phyloP scores from a whole-genome alignment of 2,329 filamentous ascomycete genomes.

The Trichoderma sp. region DNA sequence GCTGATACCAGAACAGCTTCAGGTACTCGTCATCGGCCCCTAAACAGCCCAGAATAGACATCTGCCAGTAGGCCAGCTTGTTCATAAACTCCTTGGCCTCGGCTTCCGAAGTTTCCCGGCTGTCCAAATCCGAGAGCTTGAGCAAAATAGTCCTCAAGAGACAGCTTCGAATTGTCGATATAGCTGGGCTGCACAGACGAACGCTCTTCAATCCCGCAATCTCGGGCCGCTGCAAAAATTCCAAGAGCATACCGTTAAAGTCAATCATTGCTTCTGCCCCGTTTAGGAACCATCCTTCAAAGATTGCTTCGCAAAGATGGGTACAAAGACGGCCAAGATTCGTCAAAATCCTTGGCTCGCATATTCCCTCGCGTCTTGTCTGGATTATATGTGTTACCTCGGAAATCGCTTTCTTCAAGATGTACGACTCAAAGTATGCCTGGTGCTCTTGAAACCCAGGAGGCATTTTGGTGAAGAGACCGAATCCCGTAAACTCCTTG shows the following conservation, averaged over 20 bases:
- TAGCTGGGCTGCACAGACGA: slow-evolving; percentile 82
- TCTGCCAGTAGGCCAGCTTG: slow-evolving; percentile 94
- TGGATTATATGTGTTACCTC: slow-evolving; percentile 69
- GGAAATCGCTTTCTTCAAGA: slow-evolving; percentile 72
- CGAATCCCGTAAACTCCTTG: slow-evolving; percentile 88
- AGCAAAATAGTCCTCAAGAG: slow-evolving; percentile 79
- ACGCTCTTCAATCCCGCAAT: slow-evolving; percentile 80
- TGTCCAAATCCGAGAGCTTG: slow-evolving; percentile 78
- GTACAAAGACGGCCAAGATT: slow-evolving; percentile 79
- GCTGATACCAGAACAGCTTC: slow-evolving; percentile 83
- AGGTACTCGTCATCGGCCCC: slow-evolving; percentile 78
- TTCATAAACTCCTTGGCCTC: slow-evolving; percentile 72
- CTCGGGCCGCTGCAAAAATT: slow-evolving; percentile 84
- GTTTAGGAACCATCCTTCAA: slow-evolving; percentile 94
- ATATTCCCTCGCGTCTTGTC: slow-evolving; percentile 66
- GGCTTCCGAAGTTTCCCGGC: slow-evolving; percentile 53
- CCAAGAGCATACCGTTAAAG: slow-evolving; percentile 78
- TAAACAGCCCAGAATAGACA: slow-evolving; percentile 76
- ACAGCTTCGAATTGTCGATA: slow-evolving; percentile 70
- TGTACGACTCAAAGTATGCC: slow-evolving; percentile 89
- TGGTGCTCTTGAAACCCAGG: slow-evolving; percentile 93
- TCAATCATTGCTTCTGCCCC: slow-evolving; percentile 81
- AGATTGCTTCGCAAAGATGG: slow-evolving; percentile 85
- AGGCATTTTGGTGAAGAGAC: slow-evolving; percentile 81
- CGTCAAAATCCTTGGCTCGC: slow-evolving; percentile 78